Evolutionary conservation across 257 asterid genomes (phyloP), one percentile per base, ranked within the genome.

Genomic region (Primulina tabacum): DNA sequence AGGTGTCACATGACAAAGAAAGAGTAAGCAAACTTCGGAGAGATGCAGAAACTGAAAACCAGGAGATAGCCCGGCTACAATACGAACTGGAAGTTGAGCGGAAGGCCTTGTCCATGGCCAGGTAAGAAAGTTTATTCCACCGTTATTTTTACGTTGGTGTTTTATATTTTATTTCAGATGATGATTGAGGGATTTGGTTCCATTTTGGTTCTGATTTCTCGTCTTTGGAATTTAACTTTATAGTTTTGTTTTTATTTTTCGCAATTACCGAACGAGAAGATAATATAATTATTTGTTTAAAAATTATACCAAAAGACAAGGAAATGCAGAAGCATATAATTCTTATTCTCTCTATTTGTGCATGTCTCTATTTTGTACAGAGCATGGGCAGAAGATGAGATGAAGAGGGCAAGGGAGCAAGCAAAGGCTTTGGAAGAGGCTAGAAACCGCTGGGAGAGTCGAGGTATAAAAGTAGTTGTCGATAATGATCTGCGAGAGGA

Each of bases 311-410:
- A 57, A 67, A 50, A 47, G 57, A 50, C 20, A 8, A 18, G 33
- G 28, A 62, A 37, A 60, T 17, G 32, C 18, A 47, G 20, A 37
- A 16, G 11, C 1, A 63, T 40, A 47, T 11, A 61, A n/a, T 37
- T 30, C 61, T 17, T 35, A 21, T 21, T 26, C 29, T 66, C 57
- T 62, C 59, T 52, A 50, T 8, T 60, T 14, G 59, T 60, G 35
- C 70, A 64, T 60, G 75, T 62, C 20, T 50, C 55, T 50, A 17
- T 75, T 66, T 28, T 29, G 34, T 60, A 40, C 78, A 94, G 99
- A 75, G 69, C 88, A 69, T 94, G 99, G 99, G 98, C 98, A 29
- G 97, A 94, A 82, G 96, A 91, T 35, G 99, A 94, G 83, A 96
- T 95, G 33, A 94, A 84, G 79, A 88, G 86, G 76, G 99, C 98